A percentile compares a stretch with the other conserved stretches of the same genome.
Evolutionary conservation across 2,329 filamentous ascomycete species (phyloP).

Genomic region (Pyrenophora teres): DNA sequence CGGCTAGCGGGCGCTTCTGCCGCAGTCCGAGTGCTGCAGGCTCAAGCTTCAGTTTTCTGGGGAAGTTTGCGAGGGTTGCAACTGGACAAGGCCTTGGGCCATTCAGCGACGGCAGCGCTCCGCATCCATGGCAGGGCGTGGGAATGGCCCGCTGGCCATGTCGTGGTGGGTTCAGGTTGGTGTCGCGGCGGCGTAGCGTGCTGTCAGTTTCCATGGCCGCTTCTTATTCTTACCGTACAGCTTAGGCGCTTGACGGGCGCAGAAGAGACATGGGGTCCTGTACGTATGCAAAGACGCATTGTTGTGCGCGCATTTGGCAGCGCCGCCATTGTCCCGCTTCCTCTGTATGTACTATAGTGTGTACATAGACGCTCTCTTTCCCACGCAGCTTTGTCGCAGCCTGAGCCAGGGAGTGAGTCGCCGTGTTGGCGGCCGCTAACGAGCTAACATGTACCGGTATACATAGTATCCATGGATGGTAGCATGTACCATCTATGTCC

Average conservation of each 20-base stretch:
- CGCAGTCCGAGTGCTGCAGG: constrained; percentile 17
- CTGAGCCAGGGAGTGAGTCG: too few relatives aligned
- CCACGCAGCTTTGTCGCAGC: constrained; percentile 3
- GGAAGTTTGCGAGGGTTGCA: constrained; percentile 9
- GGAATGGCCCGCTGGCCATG: constrained; percentile 1
- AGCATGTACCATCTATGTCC: too few relatives aligned
- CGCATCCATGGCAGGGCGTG: neutral
- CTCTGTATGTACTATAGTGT: constrained; percentile 2
- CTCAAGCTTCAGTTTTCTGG: constrained; percentile 13
- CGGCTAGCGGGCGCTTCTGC: constrained; percentile 19
- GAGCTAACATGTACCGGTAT: too few relatives aligned
- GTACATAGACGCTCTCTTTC: constrained; percentile 22
- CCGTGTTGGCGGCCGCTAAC: too few relatives aligned
- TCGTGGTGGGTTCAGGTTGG: constrained; percentile 9
- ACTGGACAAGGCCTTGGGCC: neutral
- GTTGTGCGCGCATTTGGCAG: constrained; percentile 25
- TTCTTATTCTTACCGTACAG: constrained; percentile 22
- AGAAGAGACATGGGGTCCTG: constrained; percentile 17
- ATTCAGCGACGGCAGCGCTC: neutral
- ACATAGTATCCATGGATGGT: too few relatives aligned
- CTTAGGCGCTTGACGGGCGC: constrained; percentile 29
- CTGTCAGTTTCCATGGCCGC: constrained; percentile 23
- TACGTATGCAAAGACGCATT: constrained; percentile 22
- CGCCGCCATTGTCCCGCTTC: constrained; percentile 21
- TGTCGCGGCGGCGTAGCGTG: constrained; percentile 16